Percentiles rank a stretch among this genome's conserved stretches.
Conservation (phyloP, 1,139 yeast genomes). For the Pichia sp. region DNA sequence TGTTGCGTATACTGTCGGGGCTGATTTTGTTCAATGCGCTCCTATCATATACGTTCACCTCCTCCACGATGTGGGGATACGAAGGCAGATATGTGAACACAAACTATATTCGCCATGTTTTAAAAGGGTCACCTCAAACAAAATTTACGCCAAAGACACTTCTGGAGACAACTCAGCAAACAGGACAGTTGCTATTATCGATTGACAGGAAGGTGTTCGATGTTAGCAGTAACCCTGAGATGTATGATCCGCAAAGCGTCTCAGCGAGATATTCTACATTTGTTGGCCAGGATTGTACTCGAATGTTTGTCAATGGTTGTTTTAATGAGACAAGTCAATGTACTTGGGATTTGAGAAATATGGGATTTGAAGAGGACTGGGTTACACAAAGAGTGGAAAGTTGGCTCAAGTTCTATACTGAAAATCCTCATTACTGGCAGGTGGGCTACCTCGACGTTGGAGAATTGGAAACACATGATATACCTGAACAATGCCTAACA, state of each 20-base stretch:
- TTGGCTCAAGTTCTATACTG: constrained; percentile 55
- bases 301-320: constrained; percentile 79
- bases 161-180: constrained; percentile 30
- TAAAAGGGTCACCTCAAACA: constrained; percentile 21
- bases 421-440: constrained; percentile 53
- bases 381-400: constrained; percentile 28
- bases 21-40: constrained; percentile 44
- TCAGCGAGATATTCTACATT: constrained; percentile 46
- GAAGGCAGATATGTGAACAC: constrained; percentile 49
- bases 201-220: constrained; percentile 68
- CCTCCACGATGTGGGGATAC: constrained; percentile 50
- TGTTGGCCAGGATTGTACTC: constrained; percentile 66
- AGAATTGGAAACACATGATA: constrained; percentile 17
- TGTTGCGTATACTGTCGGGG: constrained; percentile 45
- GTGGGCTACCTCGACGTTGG: constrained; percentile 51
- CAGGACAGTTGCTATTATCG: constrained; percentile 42
- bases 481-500: constrained; percentile 15
- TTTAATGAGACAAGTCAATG: constrained; percentile 51
- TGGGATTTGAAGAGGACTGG: constrained; percentile 42
- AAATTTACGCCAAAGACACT: constrained; percentile 47
- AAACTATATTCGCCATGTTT: constrained; percentile 31
- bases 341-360: constrained; percentile 58
- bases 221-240: constrained; percentile 48
- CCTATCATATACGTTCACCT: constrained; percentile 49
- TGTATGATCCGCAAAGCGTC: constrained; percentile 53